Evolutionary conservation across 2,329 filamentous ascomycete species (phyloP).

Genomic region (Talaromyces sp.): DNA sequence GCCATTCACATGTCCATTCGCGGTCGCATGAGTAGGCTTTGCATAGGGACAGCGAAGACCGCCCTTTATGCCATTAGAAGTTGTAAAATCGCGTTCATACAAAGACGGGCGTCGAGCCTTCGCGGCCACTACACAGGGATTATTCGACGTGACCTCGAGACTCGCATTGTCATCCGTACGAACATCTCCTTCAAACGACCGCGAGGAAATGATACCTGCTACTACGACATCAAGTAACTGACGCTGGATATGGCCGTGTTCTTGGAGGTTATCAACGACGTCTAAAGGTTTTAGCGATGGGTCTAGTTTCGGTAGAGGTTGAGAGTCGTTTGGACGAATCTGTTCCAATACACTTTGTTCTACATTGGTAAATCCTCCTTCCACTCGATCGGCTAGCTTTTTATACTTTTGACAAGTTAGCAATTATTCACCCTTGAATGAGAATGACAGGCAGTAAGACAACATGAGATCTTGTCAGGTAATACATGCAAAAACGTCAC

Average conservation of each 20-base stretch:
- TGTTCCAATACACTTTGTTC: slow-evolving; percentile 27
- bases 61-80: slow-evolving; percentile 74
- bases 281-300: slow-evolving; percentile 62
- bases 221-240: slow-evolving; percentile 34
- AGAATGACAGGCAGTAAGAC: slow-evolving; percentile 16
- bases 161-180: slow-evolving; percentile 21
- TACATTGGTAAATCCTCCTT: slow-evolving; percentile 28
- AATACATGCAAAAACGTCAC: slow-evolving; percentile 61
- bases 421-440: slow-evolving; percentile 12
- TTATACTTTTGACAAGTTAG: slow-evolving; percentile 34
- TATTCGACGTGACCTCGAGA: slow-evolving; percentile 28
- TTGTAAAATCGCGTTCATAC: slow-evolving; percentile 79
- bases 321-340: slow-evolving; percentile 27
- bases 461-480: slow-evolving; percentile 43
- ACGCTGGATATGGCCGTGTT: slow-evolving; percentile 63
- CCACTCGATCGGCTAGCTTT: slow-evolving; percentile 29
- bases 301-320: slow-evolving; percentile 40
- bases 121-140: slow-evolving; percentile 37
- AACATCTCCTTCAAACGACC: slow-evolving; percentile 4
- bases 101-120: slow-evolving; percentile 58
- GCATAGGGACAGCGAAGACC: slow-evolving; percentile 77
- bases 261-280: slow-evolving; percentile 51
- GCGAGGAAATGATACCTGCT: slow-evolving; percentile 24
- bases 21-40: slow-evolving; percentile 41
- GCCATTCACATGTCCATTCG: slow-evolving; percentile 31